Conservation (phyloP, 306 rosid species). For the Vigna unguiculata region DNA sequence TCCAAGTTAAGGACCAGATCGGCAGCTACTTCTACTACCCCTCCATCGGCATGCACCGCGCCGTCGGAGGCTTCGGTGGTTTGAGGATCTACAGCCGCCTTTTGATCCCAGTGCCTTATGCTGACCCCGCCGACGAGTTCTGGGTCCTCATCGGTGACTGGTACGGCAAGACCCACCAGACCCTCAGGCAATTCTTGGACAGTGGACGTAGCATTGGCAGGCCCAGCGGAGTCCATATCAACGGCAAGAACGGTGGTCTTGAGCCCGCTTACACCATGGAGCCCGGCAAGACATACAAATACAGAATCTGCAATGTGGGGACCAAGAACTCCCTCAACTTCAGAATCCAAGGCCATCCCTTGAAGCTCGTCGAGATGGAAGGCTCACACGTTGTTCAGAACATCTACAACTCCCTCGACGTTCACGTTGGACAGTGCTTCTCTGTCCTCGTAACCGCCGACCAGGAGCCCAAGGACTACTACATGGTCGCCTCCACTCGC, state of each 20-base stretch:
- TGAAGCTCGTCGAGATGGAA: constrained; percentile 84
- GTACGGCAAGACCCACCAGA: constrained; percentile 66
- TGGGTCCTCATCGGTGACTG: constrained; percentile 79
- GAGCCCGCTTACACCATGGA: constrained; percentile 76
- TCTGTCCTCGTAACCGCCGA: constrained; percentile 73
- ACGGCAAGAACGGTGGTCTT: constrained; percentile 49
- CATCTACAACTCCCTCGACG: constrained; percentile 70
- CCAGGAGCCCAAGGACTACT: constrained; percentile 66
- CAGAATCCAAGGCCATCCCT: constrained; percentile 70
- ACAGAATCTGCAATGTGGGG: constrained; percentile 79
- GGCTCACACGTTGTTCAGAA: constrained; percentile 86
- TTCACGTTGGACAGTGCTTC: constrained; percentile 82
- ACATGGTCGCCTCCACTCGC: constrained; percentile 74
- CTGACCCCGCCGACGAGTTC: constrained; percentile 79
- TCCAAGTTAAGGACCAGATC: constrained; percentile 92
- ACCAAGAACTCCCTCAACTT: constrained; percentile 71
- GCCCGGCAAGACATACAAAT: constrained; percentile 76
- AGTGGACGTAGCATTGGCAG: constrained; percentile 66
- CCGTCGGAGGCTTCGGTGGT: constrained; percentile 75
- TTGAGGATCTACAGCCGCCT: constrained; percentile 70
- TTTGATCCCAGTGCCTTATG: constrained; percentile 83
- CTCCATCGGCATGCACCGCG: constrained; percentile 55
- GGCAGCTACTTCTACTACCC: constrained; percentile 82
- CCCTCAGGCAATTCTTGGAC: constrained; percentile 57
- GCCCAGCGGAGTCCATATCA: constrained; percentile 75